phyloP scores from a whole-genome alignment of 306 rosid species.

The Acacia melanoxylon region DNA sequence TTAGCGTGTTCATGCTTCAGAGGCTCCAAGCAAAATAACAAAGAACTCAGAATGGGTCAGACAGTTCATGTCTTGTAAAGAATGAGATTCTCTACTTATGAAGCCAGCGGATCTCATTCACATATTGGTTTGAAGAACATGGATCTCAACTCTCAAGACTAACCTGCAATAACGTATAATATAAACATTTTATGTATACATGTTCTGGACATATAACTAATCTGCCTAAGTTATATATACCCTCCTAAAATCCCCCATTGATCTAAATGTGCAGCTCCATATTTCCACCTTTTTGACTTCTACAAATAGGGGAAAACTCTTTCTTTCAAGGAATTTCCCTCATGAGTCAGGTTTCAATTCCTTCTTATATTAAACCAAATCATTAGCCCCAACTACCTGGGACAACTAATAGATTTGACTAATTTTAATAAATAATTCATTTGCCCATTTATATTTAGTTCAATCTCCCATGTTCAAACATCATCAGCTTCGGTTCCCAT shows the following conservation, averaged over 20 bases:
- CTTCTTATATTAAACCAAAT: conserved; percentile 19
- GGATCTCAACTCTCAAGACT: background rate
- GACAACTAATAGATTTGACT: conserved; percentile 14
- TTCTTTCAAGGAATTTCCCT: conserved; percentile 38
- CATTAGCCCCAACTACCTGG: conserved; percentile 20
- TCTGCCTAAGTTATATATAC: conserved; percentile 28
- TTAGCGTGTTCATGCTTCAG: too few relatives aligned
- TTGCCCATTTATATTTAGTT: conserved; percentile 9
- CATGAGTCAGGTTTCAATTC: conserved; percentile 30
- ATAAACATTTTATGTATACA: background rate
- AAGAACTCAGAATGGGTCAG: background rate
- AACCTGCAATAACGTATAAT: background rate
- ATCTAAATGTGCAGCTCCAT: conserved; percentile 39
- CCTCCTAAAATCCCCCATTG: conserved; percentile 29
- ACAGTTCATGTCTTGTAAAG: background rate
- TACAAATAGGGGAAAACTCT: conserved; percentile 20
- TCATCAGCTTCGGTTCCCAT: conserved; percentile 17
- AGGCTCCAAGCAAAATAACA: background rate
- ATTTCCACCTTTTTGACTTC: conserved; percentile 36
- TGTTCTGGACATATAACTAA: conserved; percentile 16
- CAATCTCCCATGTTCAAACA: conserved; percentile 6
- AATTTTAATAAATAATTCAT: conserved; percentile 18
- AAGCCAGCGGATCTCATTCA: background rate
- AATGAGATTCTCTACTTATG: too few relatives aligned
- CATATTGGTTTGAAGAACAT: background rate